Percentiles rank a stretch among this genome's conserved stretches.
phyloP scores from a whole-genome alignment of 768 basidiomycete genomes.

The Panaeolus papilionaceus region DNA sequence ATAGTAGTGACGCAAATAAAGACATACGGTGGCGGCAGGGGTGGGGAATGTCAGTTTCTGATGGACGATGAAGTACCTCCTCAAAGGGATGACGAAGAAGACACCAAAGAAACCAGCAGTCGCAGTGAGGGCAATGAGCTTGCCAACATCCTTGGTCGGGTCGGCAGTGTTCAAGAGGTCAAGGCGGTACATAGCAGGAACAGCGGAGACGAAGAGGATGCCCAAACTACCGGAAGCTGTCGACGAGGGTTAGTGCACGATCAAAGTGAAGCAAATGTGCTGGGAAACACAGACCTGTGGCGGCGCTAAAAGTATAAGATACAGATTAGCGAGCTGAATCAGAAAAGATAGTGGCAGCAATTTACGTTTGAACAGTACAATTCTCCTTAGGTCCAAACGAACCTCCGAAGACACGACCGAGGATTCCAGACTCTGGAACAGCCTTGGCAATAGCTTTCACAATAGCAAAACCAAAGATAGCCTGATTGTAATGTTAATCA shows the following conservation, averaged over 20 bases:
- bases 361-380: constrained; percentile 61
- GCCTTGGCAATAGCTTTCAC: constrained; percentile 61
- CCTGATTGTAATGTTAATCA: background rate
- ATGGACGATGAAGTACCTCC: constrained; percentile 66
- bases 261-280: background rate
- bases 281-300: constrained; percentile 23
- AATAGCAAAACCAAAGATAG: constrained; percentile 67
- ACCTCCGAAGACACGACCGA: constrained; percentile 56
- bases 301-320: constrained; percentile 41
- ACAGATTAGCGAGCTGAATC: background rate
- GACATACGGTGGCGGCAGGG: constrained; percentile 61
- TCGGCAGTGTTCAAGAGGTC: constrained; percentile 45
- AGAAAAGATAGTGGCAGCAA: background rate
- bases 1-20: background rate
- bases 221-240: constrained; percentile 65
- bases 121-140: constrained; percentile 59
- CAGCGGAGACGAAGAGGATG: constrained; percentile 62
- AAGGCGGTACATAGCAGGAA: constrained; percentile 67
- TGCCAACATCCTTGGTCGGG: constrained; percentile 59
- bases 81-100: constrained; percentile 70
- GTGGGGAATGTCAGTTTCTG: constrained; percentile 71
- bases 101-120: constrained; percentile 66
- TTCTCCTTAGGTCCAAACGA: constrained; percentile 72
- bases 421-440: constrained; percentile 50
- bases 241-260: background rate